Evolutionary conservation across 768 basidiomycete species (phyloP).

Genomic region (Strobilomyces confusus): DNA sequence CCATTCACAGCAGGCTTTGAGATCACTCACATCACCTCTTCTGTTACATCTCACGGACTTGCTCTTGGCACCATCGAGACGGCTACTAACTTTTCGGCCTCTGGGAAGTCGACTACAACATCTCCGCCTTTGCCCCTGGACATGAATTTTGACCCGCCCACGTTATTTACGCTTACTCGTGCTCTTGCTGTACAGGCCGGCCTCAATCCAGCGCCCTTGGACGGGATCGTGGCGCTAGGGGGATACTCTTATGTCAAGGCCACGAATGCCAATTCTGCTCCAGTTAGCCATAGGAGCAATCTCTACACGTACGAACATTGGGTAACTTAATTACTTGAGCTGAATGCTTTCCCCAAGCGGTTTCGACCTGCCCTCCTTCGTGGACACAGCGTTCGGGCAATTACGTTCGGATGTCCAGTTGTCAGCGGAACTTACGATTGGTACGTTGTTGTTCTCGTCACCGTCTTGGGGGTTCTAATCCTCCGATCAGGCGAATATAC

Average conservation of each 20-base stretch:
- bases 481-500: conserved; percentile 51
- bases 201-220: conserved; percentile 54
- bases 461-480: conserved; percentile 1
- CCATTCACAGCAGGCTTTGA: conserved; percentile 60
- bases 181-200: conserved; percentile 62
- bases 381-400: conserved; percentile 62
- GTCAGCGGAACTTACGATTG: conserved; percentile 53
- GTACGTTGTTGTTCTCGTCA: conserved; percentile 24
- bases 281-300: conserved; percentile 37
- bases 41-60: conserved; percentile 60
- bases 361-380: conserved; percentile 60
- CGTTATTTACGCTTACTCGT: conserved; percentile 71
- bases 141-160: conserved; percentile 64
- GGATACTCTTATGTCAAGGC: conserved; percentile 53
- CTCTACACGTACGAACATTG: conserved; percentile 47
- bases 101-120: conserved; percentile 50
- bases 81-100: conserved; percentile 44
- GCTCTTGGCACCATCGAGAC: conserved; percentile 58
- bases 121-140: conserved; percentile 57
- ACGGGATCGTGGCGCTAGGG: conserved; percentile 63
- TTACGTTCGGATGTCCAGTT: conserved; percentile 60
- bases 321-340: neutral
- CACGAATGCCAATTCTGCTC: conserved; percentile 32
- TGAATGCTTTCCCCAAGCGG: conserved; percentile 35
- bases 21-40: conserved; percentile 57